These are phyloP conservation scores for Neonectria hederae DNA, from an alignment of 2,329 filamentous ascomycete genomes.

Conservation along the genomic window DNA sequence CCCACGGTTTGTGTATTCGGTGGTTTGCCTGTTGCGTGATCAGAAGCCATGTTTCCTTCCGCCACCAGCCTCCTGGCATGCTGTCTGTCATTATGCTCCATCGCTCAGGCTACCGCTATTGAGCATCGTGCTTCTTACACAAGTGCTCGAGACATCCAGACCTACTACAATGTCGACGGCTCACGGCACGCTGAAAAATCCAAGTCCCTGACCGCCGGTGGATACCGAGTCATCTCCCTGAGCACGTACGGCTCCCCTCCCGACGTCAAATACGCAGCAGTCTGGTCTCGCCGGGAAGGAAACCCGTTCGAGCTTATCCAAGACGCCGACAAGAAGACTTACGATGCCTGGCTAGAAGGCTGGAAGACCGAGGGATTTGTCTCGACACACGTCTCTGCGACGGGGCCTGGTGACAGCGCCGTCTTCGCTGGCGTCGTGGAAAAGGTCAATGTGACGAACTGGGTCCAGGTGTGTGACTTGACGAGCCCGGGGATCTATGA, in stretches of 20 bases:
- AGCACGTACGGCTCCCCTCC: slow-evolving; percentile 25
- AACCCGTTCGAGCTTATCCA: slow-evolving; percentile 12
- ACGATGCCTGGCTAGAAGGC: slow-evolving; percentile 20
- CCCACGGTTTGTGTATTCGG: background rate
- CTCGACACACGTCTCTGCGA: slow-evolving; percentile 22
- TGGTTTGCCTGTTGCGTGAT: background rate
- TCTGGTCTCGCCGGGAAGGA: slow-evolving; percentile 17
- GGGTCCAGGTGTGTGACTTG: slow-evolving; percentile 25
- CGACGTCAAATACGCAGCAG: slow-evolving; percentile 25
- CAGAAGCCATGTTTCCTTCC: background rate
- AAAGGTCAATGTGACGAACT: slow-evolving; percentile 7
- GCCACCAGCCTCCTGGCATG: background rate
- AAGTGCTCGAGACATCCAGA: background rate
- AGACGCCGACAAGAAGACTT: slow-evolving; percentile 4
- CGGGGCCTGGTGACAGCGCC: slow-evolving; percentile 16
- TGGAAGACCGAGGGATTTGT: slow-evolving; percentile 15
- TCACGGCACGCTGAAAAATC: slow-evolving; percentile 3
- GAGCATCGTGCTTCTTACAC: background rate
- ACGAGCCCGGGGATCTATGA: background rate
- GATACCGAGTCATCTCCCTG: slow-evolving; percentile 26
- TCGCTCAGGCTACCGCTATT: background rate
- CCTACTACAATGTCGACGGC: slow-evolving; percentile 20
- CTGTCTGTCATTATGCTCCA: background rate
- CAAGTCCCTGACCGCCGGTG: background rate
- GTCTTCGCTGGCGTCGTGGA: slow-evolving; percentile 11